These are phyloP conservation scores for Didymella exigua DNA, from an alignment of 2,329 filamentous ascomycete genomes.

Conservation along the genomic window DNA sequence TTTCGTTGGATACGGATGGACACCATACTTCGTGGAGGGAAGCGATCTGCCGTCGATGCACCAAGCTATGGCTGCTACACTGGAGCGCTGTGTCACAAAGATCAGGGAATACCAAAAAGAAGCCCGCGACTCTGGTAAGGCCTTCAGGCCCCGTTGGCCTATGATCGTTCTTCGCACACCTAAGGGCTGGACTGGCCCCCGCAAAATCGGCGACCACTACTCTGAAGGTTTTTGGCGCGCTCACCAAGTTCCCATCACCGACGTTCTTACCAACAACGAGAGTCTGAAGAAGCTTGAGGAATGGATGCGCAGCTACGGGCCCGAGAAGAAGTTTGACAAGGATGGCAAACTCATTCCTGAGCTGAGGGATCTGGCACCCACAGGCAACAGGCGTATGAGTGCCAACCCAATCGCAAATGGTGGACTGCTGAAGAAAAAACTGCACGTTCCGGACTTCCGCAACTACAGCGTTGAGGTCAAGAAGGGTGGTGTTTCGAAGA, in stretches of 20 bases:
- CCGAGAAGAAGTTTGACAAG: constrained; percentile 71
- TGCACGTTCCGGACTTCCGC: constrained; percentile 72
- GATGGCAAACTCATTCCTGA: constrained; percentile 67
- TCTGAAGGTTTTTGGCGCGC: constrained; percentile 79
- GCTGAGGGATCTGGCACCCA: constrained; percentile 68
- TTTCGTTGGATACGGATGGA: constrained; percentile 77
- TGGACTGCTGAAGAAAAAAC: constrained; percentile 68
- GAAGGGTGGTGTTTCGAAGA: constrained; percentile 62
- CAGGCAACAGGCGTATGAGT: constrained; percentile 72
- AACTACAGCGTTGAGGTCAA: constrained; percentile 69
- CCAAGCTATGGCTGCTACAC: constrained; percentile 78
- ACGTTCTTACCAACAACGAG: constrained; percentile 67
- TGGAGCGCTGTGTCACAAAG: constrained; percentile 73
- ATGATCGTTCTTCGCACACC: constrained; percentile 79
- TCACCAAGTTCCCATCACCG: constrained; percentile 78
- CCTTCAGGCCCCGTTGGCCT: constrained; percentile 75
- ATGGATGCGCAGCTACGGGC: constrained; percentile 79
- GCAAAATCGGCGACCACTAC: constrained; percentile 72
- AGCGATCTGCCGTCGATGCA: constrained; percentile 76
- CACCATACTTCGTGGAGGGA: constrained; percentile 80
- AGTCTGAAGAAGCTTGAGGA: constrained; percentile 72
- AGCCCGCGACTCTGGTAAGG: constrained; percentile 71
- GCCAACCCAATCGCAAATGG: constrained; percentile 79
- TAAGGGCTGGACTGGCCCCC: constrained; percentile 80
- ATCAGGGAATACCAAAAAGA: constrained; percentile 73